phyloP scores from a whole-genome alignment of 139 green algal genomes.

The Astrephomene gubernaculifera region DNA sequence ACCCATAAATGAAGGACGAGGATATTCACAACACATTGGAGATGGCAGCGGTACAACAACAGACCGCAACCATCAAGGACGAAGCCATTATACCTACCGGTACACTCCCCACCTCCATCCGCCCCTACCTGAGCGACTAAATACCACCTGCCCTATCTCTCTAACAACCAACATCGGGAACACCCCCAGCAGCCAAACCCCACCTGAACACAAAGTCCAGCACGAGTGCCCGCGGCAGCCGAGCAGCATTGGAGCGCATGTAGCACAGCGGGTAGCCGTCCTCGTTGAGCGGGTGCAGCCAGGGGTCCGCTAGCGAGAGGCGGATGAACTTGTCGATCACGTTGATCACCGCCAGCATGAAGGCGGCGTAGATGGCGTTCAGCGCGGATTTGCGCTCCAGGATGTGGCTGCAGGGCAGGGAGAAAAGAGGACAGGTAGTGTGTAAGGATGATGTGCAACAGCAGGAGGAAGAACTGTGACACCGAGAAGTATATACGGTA shows the following conservation, averaged over 20 bases:
- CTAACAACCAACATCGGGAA: no score
- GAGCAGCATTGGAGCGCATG: conserved; percentile 59
- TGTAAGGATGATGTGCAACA: not conserved
- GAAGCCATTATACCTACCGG: no score
- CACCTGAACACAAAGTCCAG: conserved; percentile 56
- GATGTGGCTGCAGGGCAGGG: not conserved
- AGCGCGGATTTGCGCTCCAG: conserved; percentile 3
- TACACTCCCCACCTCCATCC: no score
- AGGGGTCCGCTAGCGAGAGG: conserved; percentile 58
- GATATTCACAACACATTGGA: not conserved
- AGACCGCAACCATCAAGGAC: no score
- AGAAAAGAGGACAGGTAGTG: not conserved
- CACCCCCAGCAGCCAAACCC: no score
- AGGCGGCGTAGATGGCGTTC: conserved; percentile 40
- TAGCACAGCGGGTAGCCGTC: conserved; percentile 66
- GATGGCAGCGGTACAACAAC: not conserved
- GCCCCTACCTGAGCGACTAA: no score
- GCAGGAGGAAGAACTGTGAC: not conserved
- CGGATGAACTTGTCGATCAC: conserved; percentile 47
- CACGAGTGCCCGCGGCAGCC: conserved; percentile 55
- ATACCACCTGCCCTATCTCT: no score
- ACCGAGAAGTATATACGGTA: no score
- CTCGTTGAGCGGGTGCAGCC: conserved; percentile 58
- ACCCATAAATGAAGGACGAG: not conserved
- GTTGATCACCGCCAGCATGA: conserved; percentile 41